phyloP scores from a whole-genome alignment of 2,329 filamentous ascomycete species.

The Aspergillus sp. region DNA sequence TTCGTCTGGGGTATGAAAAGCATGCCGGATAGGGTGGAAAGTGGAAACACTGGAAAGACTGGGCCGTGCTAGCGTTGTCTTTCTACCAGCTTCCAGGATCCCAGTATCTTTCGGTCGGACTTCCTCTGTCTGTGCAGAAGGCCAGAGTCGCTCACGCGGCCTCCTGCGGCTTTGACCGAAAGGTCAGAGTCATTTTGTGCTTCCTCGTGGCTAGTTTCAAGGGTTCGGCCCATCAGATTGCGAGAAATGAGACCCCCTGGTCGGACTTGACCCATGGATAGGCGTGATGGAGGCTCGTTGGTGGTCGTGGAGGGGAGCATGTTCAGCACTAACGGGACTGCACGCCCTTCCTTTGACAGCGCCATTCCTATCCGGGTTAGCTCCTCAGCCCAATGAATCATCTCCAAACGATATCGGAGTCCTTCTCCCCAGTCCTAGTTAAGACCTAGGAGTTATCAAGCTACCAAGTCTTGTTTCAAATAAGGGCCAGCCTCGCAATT shows the following conservation, averaged over 20 bases:
- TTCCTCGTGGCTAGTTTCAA: neutral
- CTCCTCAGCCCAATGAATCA: slow-evolving; percentile 15
- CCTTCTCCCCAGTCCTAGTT: neutral
- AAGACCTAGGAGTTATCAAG: neutral
- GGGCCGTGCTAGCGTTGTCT: slow-evolving; percentile 20
- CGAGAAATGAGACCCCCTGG: neutral
- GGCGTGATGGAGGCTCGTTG: slow-evolving; percentile 4
- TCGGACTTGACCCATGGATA: slow-evolving; percentile 2
- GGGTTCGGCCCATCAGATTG: slow-evolving; percentile 4
- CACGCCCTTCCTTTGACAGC: slow-evolving; percentile 34
- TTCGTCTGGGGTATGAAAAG: slow-evolving; percentile 30
- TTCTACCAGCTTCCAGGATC: neutral
- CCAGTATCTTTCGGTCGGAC: neutral
- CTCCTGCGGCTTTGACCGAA: neutral
- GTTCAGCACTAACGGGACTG: slow-evolving; percentile 11
- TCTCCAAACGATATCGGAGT: slow-evolving; percentile 11
- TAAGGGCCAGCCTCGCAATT: neutral
- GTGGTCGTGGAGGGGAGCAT: neutral
- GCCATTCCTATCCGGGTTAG: slow-evolving; percentile 23
- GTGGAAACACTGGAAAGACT: neutral
- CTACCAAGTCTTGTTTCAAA: neutral
- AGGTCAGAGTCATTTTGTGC: neutral
- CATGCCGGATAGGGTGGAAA: slow-evolving; percentile 13
- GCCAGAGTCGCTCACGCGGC: neutral
- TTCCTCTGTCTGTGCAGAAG: neutral